Base-by-base conservation (phyloP, 192 early-diverging fungal genomes). In the Backusella macrospora region DNA sequence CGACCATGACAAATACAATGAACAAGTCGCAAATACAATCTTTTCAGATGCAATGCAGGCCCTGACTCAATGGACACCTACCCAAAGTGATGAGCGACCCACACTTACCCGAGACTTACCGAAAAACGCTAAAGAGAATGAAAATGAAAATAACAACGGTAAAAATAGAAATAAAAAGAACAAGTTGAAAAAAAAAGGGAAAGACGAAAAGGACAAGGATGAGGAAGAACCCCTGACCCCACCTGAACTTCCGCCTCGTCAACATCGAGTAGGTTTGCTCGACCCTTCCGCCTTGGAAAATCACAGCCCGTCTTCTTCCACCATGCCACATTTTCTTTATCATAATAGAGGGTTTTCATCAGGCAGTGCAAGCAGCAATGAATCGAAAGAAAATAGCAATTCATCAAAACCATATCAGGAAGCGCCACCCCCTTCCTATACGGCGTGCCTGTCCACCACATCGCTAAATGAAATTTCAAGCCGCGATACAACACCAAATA, bases 1-100 rank as follows among this genome's bases (percentile, higher is more conserved):
- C 9, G 52, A 59, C 9, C 13, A 26, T 10, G 26, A 3, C 2
- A 12, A 1, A 9, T 59, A 65, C 5, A 76, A 72, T n/a, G 77
- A 71, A n/a, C n/a, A 15, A 16, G 65, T 76, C 1, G 74, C 77
- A 0, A 67, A 55, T 0, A 68, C 71, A 23, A 78, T 82, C 37
- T 39, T 82, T 12, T 55, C 62, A 10, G 80, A 82, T 70, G 73
- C 76, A 4, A 44, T 78, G 7, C 21, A 69, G 6, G 80, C 80
- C 2, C 44, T 82, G n/a, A 71, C 76, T 12, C 42, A 48, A 1
- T 82, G 80, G 80, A 38, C 47, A 64, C 76, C 80, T 2, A 49
- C 62, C 1, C 65, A 68, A n/a, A 67, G 65, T 13, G 80, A 82
- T 52, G 70, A 76, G 8, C 73, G 80, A 13, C 62, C 76, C 13